Base-by-base conservation (phyloP, 371 early-diverging fungal species). In the Scutellospora calospora region DNA sequence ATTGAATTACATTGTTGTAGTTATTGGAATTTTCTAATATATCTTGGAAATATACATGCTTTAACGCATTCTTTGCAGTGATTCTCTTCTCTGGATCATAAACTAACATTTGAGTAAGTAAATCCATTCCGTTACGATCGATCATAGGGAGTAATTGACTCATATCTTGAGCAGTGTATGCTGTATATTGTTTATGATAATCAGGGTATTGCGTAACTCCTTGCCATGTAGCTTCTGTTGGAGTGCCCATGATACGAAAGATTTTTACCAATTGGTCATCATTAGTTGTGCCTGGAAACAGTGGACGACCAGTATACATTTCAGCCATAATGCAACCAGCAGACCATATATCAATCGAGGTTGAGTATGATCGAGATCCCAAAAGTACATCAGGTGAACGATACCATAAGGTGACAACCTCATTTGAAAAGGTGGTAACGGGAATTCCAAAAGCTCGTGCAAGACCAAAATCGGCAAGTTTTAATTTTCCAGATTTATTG, bases 321-420 rank as follows among this genome's bases (percentile, higher is more conserved):
- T 98, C 99, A 57, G 97, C 97, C 91, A 98, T 93, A 84, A 99
- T 99, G 87, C 99, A 99, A 5, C 99, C 99, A 4, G 96, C 94
- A 18, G 97, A 97, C 99, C 99, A 99, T 72, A 99, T 97, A 86
- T 99, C 99, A 80, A 99, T 97, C 9, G 97, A 95, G 22, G 96
- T 98, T 11, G 95, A 91, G 86, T 99, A 99, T 83, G 95, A 94
- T 77, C 97, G 92, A 33, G 95, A 95, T 5, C 99, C 99, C 78
- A 98, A 89, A 9, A 99, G 87, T 11, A 99, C 97, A 87, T 99
- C 99, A 4, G 99, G 99, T 5, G 99, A 95, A 80, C 99, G 92
- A 82, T 95, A 96, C 96, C 97, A 98, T 59, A 97, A 87, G 4
- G 99, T 99, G 29, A 99, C 99, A 4, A 99, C 99, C 84, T 99